A percentile compares a stretch with the other conserved stretches of the same genome.
These are phyloP conservation scores for Drosera capensis DNA, from an alignment of 148 eudicot genomes.

Conservation along the genomic window DNA sequence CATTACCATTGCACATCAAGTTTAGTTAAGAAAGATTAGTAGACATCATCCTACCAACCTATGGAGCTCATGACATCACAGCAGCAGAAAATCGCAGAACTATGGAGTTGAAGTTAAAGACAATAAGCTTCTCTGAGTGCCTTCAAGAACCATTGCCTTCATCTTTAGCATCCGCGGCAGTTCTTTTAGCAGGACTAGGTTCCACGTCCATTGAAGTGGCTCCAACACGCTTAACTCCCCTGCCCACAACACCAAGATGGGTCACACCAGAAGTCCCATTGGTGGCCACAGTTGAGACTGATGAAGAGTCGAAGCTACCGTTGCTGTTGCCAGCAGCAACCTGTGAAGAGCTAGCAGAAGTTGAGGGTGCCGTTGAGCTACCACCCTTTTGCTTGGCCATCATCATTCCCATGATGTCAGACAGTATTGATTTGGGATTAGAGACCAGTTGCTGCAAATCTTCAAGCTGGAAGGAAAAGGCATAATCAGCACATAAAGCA, in stretches of 20 bases:
- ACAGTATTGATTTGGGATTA: slow-evolving; percentile 47
- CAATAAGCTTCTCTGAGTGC: too few relatives aligned
- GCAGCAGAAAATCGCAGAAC: too few relatives aligned
- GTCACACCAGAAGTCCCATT: slow-evolving; percentile 56
- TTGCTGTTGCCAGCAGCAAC: slow-evolving; percentile 24
- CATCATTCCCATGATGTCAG: slow-evolving; percentile 59
- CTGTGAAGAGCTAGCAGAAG: slow-evolving; percentile 38
- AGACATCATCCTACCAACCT: too few relatives aligned
- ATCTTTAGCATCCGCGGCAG: slow-evolving; percentile 31
- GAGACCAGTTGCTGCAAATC: slow-evolving; percentile 70
- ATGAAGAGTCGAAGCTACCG: slow-evolving; percentile 38
- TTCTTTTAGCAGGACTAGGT: slow-evolving; percentile 57
- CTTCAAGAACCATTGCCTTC: slow-evolving; percentile 41
- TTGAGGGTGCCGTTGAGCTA: slow-evolving; percentile 19
- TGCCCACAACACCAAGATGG: slow-evolving; percentile 85
- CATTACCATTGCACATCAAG: too few relatives aligned
- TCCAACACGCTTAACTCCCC: slow-evolving; percentile 88
- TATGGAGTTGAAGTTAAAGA: too few relatives aligned
- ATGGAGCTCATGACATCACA: too few relatives aligned
- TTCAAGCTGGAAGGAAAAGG: slow-evolving; percentile 55
- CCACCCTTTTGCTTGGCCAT: slow-evolving; percentile 44
- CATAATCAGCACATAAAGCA: neutral
- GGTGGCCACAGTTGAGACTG: slow-evolving; percentile 56
- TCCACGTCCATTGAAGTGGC: slow-evolving; percentile 29
- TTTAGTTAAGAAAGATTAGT: too few relatives aligned